Conservation (phyloP, 2,329 filamentous ascomycete genomes). For the Ascochyta pisi region DNA sequence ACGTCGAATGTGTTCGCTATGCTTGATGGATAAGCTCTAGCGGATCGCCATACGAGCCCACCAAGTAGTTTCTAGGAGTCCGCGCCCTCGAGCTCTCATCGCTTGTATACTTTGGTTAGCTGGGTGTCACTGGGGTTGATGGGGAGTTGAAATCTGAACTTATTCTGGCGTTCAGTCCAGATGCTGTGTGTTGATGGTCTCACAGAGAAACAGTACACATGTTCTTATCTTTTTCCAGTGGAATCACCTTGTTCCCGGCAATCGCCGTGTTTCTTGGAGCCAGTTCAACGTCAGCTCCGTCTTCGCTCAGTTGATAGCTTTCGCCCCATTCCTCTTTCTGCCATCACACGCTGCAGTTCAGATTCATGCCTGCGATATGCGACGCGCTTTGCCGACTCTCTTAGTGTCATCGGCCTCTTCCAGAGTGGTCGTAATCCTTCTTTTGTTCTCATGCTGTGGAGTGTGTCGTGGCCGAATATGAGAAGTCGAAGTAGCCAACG, state of each 20-base stretch:
- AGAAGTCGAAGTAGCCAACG: too few species aligned
- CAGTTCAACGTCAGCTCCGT: not conserved
- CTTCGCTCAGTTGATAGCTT: not conserved
- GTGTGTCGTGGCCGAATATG: not conserved
- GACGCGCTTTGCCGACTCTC: not conserved
- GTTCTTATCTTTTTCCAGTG: not conserved
- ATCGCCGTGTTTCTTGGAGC: not conserved
- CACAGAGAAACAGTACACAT: not conserved
- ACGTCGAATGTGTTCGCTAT: slow-evolving; percentile 8
- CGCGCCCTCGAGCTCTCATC: not conserved
- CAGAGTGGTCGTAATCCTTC: not conserved
- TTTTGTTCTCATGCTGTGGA: not conserved
- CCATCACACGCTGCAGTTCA: not conserved
- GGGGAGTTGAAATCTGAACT: not conserved
- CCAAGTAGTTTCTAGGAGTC: not conserved
- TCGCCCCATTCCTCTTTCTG: not conserved
- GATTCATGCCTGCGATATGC: not conserved
- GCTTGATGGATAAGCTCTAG: slow-evolving; percentile 1
- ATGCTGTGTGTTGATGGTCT: not conserved
- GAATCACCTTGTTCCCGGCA: not conserved
- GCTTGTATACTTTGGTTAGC: too few species aligned
- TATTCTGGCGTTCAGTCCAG: too few species aligned
- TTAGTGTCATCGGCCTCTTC: not conserved
- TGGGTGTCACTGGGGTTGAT: too few species aligned
- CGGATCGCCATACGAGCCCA: too few species aligned